Base-by-base conservation (phyloP, 768 basidiomycete species). In the Leccinum aurantiacum region DNA sequence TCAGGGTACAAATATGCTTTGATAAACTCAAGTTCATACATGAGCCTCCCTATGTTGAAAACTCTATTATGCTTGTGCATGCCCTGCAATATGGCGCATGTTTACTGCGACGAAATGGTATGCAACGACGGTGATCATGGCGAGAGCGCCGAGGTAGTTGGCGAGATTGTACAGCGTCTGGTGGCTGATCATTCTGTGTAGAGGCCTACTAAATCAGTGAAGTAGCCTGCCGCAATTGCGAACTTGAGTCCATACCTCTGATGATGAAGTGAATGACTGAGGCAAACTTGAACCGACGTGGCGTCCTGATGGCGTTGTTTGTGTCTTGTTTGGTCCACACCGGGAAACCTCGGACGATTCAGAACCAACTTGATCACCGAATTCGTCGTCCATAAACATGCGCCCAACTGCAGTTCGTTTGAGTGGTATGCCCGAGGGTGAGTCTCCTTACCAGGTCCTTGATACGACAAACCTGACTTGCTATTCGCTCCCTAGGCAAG, bases 91-190 rank as follows among this genome's bases (percentile, higher is more conserved):
- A 61, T 79, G 68, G 22, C 82, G 81, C 44, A 86, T 84, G 67
- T 95, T 95, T 61, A 96, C 92, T 35, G 91, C 88, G 54, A 98
- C 78, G 67, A 96, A 84, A 77, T 98, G 95, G 75, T 95, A 97
- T 51, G 85, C 83, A 56, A 98, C 88, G 57, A 95, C 89, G 6
- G 90, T 87, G 65, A 93, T 68, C 88, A 98, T 93, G 29, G 95
- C 91, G 55, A 91, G 78, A 38, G 87, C 79, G 38, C 95, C 95
- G 17, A 95, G 85, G 29, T 84, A 78, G 75, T 93, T 95, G 60
- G 93, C 89, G 56, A 96, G 81, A 57, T 83, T 81, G 75, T 91
- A 91, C 37, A 96, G 81, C 6, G 91, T 92, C 61, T 83, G 77
- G 74, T 93, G 86, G 56, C 82, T 85, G 37, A 96, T 95, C 91